These are phyloP conservation scores for Urtica urens DNA, from an alignment of 306 rosid species.

Conservation along the genomic window DNA sequence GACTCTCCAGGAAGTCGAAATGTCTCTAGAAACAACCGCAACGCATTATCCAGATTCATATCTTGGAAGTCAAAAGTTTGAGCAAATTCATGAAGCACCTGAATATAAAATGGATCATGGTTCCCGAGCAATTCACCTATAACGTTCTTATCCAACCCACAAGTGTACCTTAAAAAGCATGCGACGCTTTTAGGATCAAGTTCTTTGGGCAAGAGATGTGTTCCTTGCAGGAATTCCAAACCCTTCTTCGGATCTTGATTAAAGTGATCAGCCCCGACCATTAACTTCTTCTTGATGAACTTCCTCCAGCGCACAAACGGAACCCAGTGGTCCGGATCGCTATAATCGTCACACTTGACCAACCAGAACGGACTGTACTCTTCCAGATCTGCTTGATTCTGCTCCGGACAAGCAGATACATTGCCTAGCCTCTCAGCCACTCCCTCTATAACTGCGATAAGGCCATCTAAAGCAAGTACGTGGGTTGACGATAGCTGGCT, in stretches of 20 bases:
- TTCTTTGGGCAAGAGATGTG: slow-evolving; percentile 92
- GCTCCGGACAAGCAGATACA: slow-evolving; percentile 54
- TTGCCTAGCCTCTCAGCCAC: slow-evolving; percentile 89
- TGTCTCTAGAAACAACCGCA: slow-evolving; percentile 86
- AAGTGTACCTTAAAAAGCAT: slow-evolving; percentile 94
- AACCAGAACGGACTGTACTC: slow-evolving; percentile 94
- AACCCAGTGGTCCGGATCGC: slow-evolving; percentile 84
- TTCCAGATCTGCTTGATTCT: slow-evolving; percentile 59
- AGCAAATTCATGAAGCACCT: slow-evolving; percentile 99
- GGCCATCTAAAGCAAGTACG: slow-evolving; percentile 91
- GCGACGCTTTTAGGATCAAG: slow-evolving; percentile 99
- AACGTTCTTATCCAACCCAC: slow-evolving; percentile 97
- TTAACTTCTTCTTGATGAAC: slow-evolving; percentile 86
- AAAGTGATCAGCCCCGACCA: slow-evolving; percentile 99
- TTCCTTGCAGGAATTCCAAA: slow-evolving; percentile 94
- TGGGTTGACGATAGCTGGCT: slow-evolving; percentile 84
- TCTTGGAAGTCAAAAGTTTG: slow-evolving; percentile 95
- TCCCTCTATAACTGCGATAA: slow-evolving; percentile 90
- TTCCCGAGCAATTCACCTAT: slow-evolving; percentile 96
- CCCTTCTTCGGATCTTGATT: slow-evolving; percentile 99
- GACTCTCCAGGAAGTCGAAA: slow-evolving; percentile 97
- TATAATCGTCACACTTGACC: slow-evolving; percentile 85
- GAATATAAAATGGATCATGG: slow-evolving; percentile 93
- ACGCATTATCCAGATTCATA: slow-evolving; percentile 94
- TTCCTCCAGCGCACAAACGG: slow-evolving; percentile 81